Conservation (phyloP, 257 asterid species). For the Anisodus acutangulus region DNA sequence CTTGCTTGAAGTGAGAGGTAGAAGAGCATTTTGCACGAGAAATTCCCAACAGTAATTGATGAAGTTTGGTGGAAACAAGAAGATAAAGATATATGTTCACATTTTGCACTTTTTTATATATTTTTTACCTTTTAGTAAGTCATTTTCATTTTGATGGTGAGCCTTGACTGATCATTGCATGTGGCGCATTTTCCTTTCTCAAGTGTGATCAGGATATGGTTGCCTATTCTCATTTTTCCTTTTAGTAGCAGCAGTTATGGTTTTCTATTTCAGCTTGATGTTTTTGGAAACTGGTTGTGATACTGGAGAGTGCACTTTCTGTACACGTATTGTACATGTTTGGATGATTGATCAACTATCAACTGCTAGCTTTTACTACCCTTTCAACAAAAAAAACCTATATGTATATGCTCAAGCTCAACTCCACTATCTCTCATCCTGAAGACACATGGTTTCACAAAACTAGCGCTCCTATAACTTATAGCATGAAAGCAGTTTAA, state of each 20-base stretch:
- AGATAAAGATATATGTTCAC: neutral
- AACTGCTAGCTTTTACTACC: neutral
- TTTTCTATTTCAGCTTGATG: neutral
- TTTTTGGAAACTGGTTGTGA: neutral
- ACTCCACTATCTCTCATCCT: neutral
- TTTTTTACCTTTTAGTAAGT: neutral
- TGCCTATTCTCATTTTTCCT: neutral
- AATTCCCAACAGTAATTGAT: neutral
- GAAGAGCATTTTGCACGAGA: neutral
- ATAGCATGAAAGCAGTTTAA: neutral
- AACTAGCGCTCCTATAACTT: neutral
- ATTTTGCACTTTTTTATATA: neutral
- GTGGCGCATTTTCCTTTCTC: neutral
- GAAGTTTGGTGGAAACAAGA: neutral
- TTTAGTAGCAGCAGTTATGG: neutral
- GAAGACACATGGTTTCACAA: neutral
- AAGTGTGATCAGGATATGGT: no score
- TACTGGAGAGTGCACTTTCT: neutral
- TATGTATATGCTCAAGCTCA: neutral
- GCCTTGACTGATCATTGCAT: neutral
- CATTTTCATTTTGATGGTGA: neutral
- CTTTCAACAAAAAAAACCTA: neutral
- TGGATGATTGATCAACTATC: neutral
- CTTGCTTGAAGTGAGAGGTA: neutral
- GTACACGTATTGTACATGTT: no score